Conservation (phyloP, 176 grass and related monocot species). For the Triticum monococcum region DNA sequence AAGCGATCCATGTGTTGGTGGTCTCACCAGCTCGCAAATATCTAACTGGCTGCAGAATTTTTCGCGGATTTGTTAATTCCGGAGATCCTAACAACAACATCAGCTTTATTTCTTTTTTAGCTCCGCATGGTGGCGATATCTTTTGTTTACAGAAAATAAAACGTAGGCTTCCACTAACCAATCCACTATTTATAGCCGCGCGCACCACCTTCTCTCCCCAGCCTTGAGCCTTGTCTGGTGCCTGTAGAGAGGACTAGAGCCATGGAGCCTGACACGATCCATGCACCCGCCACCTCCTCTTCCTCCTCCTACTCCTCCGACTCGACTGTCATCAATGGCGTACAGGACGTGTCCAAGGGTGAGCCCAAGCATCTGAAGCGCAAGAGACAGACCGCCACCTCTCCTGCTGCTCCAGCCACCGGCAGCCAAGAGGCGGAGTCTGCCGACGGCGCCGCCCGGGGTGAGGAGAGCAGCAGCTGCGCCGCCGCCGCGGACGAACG, state of each 20-base stretch:
- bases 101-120: background rate
- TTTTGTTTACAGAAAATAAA: background rate
- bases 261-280: constrained; percentile 45
- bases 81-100: background rate
- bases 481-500: background rate
- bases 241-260: background rate
- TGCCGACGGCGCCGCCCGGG: background rate
- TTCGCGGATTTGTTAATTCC: background rate
- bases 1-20: background rate
- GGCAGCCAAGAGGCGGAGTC: background rate
- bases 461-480: constrained; percentile 4
- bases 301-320: constrained; percentile 20
- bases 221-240: background rate
- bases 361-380: constrained; percentile 16
- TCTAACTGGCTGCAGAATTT: background rate
- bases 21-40: background rate
- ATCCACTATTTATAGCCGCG: constrained; percentile 44
- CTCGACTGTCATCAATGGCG: constrained; percentile 37
- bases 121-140: background rate
- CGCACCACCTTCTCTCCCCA: background rate
- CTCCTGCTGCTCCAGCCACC: background rate
- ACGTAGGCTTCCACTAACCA: background rate
- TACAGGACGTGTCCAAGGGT: background rate
- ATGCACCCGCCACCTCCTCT: constrained; percentile 36
- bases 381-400: background rate